Percentiles rank a stretch among this genome's conserved stretches.
phyloP scores from a whole-genome alignment of 2,329 filamentous ascomycete genomes.

The Pyrenochaeta sp. region DNA sequence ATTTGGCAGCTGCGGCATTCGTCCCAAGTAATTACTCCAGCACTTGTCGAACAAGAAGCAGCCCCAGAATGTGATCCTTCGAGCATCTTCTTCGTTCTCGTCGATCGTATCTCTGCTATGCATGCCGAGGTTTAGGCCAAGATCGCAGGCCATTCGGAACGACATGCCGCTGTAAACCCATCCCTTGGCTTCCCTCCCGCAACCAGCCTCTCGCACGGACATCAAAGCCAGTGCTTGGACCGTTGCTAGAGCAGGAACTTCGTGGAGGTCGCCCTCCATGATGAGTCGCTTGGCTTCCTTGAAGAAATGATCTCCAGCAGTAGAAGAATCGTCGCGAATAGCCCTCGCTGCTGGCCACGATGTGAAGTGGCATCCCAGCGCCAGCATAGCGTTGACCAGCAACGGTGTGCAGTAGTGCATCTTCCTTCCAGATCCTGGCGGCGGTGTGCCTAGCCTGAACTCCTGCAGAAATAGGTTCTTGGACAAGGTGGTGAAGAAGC shows the following conservation, averaged over 20 bases:
- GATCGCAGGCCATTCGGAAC: conserved; percentile 95
- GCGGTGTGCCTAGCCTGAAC: conserved; percentile 75
- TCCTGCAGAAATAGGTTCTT: conserved; percentile 87
- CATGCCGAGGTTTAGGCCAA: conserved; percentile 85
- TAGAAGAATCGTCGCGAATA: conserved; percentile 76
- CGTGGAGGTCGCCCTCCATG: conserved; percentile 90
- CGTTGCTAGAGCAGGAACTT: conserved; percentile 85
- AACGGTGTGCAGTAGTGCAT: conserved; percentile 86
- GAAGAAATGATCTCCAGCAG: conserved; percentile 96
- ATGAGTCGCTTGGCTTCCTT: conserved; percentile 90
- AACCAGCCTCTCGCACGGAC: conserved; percentile 95
- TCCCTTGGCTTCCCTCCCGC: conserved; percentile 90
- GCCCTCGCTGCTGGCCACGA: conserved; percentile 76
- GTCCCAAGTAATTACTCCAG: conserved; percentile 96
- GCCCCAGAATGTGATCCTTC: conserved; percentile 95
- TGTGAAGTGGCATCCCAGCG: conserved; percentile 93
- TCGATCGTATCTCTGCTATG: conserved; percentile 66
- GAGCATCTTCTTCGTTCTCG: conserved; percentile 86
- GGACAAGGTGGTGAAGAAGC: conserved; percentile 91
- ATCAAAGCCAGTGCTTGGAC: conserved; percentile 94
- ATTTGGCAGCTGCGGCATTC: conserved; percentile 84
- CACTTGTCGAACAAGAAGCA: conserved; percentile 99
- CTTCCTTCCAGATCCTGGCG: conserved; percentile 56
- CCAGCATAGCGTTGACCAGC: conserved; percentile 92
- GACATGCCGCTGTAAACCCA: conserved; percentile 99